Evolutionary conservation across 2,329 filamentous ascomycete species (phyloP), one percentile per base, ranked within the genome.

Genomic region (Monosporascus ibericus): DNA sequence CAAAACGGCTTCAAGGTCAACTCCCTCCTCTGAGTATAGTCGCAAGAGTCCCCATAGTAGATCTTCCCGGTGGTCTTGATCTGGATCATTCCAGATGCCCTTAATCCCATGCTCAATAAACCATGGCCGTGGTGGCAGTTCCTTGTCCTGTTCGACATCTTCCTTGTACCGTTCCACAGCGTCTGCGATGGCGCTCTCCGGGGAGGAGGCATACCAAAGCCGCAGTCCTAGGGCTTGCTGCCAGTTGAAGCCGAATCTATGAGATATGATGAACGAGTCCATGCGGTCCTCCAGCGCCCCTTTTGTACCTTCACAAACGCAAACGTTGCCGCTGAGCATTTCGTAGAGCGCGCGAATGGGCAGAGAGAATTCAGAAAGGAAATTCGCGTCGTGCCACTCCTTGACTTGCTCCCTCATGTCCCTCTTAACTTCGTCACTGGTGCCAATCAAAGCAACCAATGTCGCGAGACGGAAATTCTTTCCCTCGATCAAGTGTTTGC

Each of bases 191-290:
- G 84, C 79, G 44, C 91, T 87, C 39, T 84, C 77, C 36, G 81
- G 75, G 2, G 81, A 77, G 40, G 85, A 88, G 44, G 85, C 86
- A 68, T 96, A 99, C 88, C 91, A 97, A 2, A 99, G 76, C 44
- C 92, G 85, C 48, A 99, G 78, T 11, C 90, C 92, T 68, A 99
- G 96, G 0, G 92, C 86, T 65, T 95, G 92, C 68, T 90, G 86
- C 94, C 94, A 99, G 67, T 95, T 88, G 37, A 99, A 77, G 5
- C 84, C 84, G 66, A 96, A 99, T 47, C 86, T 85, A 62, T 88
- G 81, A 1, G 90, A 88, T 58, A 99, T 88, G 50, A 85, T 79
- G 65, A 99, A 96, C 0, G 86, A 86, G 15, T 85, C 80, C 39
- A 87, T 80, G 44, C 88, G 85, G 70, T 97, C 90, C 68, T 97